Conservation (phyloP, 1,284 basidiomycete species). For the Coniophora puteana region DNA sequence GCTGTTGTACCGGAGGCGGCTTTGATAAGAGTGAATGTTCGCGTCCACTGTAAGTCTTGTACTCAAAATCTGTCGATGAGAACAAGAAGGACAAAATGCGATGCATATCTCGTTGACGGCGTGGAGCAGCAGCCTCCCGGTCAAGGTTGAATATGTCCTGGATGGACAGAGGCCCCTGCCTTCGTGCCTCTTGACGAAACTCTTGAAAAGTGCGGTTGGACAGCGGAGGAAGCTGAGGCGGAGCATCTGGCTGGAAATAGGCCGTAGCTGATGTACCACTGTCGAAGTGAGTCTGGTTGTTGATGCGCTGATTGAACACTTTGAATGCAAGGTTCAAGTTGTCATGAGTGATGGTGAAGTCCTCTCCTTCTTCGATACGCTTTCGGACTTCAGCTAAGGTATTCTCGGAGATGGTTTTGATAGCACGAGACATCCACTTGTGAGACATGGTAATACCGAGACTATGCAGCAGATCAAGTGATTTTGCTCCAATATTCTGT, state of each 20-base stretch:
- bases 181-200: too few species aligned
- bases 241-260: slow-evolving; percentile 21
- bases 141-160: slow-evolving; percentile 18
- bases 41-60: too few species aligned
- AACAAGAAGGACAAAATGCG: slow-evolving; percentile 26
- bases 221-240: slow-evolving; percentile 9
- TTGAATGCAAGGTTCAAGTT: slow-evolving; percentile 33
- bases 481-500: slow-evolving; percentile 19
- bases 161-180: slow-evolving; percentile 19
- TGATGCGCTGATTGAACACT: slow-evolving; percentile 32
- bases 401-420: slow-evolving; percentile 5
- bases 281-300: slow-evolving; percentile 23
- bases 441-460: slow-evolving; percentile 27
- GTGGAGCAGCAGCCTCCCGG: slow-evolving; percentile 9
- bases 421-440: slow-evolving; percentile 16
- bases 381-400: slow-evolving; percentile 4
- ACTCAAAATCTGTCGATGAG: too few species aligned
- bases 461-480: slow-evolving; percentile 23
- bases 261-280: slow-evolving; percentile 32
- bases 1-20: slow-evolving; percentile 3
- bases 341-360: slow-evolving; percentile 27
- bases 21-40: slow-evolving; percentile 6
- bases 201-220: slow-evolving; percentile 16
- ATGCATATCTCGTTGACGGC: slow-evolving; percentile 21
- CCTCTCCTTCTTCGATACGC: not conserved